Evolutionary conservation across 2,329 filamentous ascomycete species (phyloP), one percentile per base, ranked within the genome.

Genomic region (Aspergillus ochraceoroseus): DNA sequence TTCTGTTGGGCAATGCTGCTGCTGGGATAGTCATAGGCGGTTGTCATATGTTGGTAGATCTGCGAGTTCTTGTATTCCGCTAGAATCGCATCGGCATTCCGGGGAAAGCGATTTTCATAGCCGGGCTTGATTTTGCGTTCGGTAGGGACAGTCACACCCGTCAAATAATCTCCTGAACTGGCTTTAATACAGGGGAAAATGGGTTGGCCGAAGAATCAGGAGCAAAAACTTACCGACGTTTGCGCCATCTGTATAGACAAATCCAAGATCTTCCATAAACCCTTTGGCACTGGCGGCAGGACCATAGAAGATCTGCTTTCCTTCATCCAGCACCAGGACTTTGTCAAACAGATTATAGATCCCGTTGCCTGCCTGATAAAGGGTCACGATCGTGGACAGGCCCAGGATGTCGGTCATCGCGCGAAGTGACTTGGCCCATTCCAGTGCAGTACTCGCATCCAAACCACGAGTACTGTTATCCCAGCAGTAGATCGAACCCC

Each of bases 271-370:
- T 53, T 83, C 79, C 72, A 85, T 81, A 52, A 81, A 85, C 0
- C 77, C 75, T 3, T 70, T 64, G 0, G 82, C 82, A 44, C 80
- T 67, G 4, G 70, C 61, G 48, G 71, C 65, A 0, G 79, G 72
- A 0, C 82, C 82, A 47, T 82, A 84, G 64, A 74, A 85, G 31
- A 83, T 71, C 50, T 85, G 61, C 46, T 79, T 77, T 32, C 82
- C 82, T 42, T 78, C 73, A 32, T 85, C 80, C 3, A 85, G 70
- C 6, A 85, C 73, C 0, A 85, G 67, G 0, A 84, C 80, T 54
- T 85, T 85, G 57, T 85, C 80, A 55, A 85, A 85, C 0, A 80
- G 70, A 17, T 82, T 68, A 56, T 83, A 84, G 43, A 85, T 84
- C 15, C 75, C 78, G 40, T 85, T 82, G 4, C 79, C 79, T 2